Percentiles rank a stretch among this genome's conserved stretches.
phyloP scores from a whole-genome alignment of 805 yeast genomes.

The Hanseniaspora occidentalis region DNA sequence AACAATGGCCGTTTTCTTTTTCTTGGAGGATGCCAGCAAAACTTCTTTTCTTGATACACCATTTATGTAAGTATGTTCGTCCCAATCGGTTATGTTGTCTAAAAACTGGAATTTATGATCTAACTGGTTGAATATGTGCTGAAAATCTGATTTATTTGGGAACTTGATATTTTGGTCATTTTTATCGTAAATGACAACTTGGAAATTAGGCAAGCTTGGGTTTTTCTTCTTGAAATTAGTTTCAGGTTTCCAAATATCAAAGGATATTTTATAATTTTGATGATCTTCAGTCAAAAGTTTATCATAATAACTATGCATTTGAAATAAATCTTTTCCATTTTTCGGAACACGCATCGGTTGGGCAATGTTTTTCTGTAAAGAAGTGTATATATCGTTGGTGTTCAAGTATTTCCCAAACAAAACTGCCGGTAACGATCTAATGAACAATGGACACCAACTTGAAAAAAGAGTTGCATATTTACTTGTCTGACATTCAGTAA shows the following conservation, averaged over 20 bases:
- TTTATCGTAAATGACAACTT: conserved; percentile 45
- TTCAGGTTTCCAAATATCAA: conserved; percentile 76
- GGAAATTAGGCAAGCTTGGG: conserved; percentile 69
- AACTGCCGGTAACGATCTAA: conserved; percentile 8
- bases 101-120: conserved; percentile 23
- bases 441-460: not conserved
- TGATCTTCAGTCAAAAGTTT: not conserved
- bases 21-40: not conserved
- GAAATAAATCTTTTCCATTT: conserved; percentile 6
- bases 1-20: too few relatives aligned
- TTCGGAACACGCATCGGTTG: conserved; percentile 9
- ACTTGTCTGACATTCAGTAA: not conserved
- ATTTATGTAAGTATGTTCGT: conserved; percentile 12
- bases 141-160: conserved; percentile 35
- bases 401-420: conserved; percentile 13
- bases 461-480: not conserved
- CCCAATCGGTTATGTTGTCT: conserved; percentile 18
- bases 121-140: conserved; percentile 22
- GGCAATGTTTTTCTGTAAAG: conserved; percentile 20
- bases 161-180: conserved; percentile 25
- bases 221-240: conserved; percentile 53
- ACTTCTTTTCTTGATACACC: conserved; percentile 8
- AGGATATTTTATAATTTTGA: conserved; percentile 27
- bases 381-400: conserved; percentile 20
- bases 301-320: not conserved